These are phyloP conservation scores for Crithidia expoeki DNA, from an alignment of 208 protist genomes.

Conservation along the genomic window DNA sequence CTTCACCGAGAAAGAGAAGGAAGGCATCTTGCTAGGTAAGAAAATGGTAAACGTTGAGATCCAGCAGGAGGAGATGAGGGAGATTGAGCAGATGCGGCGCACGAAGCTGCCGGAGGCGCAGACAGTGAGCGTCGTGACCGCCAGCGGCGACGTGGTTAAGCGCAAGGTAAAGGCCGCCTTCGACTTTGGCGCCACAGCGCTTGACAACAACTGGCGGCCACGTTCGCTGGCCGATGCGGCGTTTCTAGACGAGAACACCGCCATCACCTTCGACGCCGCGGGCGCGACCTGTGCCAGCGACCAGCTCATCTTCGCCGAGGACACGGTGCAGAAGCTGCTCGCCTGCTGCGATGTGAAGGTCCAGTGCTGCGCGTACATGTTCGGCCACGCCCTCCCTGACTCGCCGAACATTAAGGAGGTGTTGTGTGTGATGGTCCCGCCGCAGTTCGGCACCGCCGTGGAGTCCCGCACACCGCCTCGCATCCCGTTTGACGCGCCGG, in stretches of 20 bases:
- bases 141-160: slow-evolving; percentile 71
- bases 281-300: slow-evolving; percentile 74
- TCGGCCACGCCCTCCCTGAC: slow-evolving; percentile 84
- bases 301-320: slow-evolving; percentile 84
- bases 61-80: slow-evolving; percentile 98
- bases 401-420: slow-evolving; percentile 89
- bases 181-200: slow-evolving; percentile 70
- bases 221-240: slow-evolving; percentile 81
- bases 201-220: slow-evolving; percentile 85
- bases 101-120: slow-evolving; percentile 74
- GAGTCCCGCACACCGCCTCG: slow-evolving; percentile 65
- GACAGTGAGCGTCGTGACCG: slow-evolving; percentile 63
- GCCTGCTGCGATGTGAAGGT: slow-evolving; percentile 84
- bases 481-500: slow-evolving; percentile 69
- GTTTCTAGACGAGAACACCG: slow-evolving; percentile 71
- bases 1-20: slow-evolving; percentile 99
- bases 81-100: slow-evolving; percentile 97
- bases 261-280: slow-evolving; percentile 61
- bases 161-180: slow-evolving; percentile 86
- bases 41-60: slow-evolving; percentile 98
- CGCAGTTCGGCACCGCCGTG: slow-evolving; percentile 74
- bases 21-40: slow-evolving; percentile 99
- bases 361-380: slow-evolving; percentile 84
- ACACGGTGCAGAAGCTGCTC: slow-evolving; percentile 76
- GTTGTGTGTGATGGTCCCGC: slow-evolving; percentile 84